These are phyloP conservation scores for Malassezia equina DNA, from an alignment of 1,284 basidiomycete genomes.

Conservation along the genomic window DNA sequence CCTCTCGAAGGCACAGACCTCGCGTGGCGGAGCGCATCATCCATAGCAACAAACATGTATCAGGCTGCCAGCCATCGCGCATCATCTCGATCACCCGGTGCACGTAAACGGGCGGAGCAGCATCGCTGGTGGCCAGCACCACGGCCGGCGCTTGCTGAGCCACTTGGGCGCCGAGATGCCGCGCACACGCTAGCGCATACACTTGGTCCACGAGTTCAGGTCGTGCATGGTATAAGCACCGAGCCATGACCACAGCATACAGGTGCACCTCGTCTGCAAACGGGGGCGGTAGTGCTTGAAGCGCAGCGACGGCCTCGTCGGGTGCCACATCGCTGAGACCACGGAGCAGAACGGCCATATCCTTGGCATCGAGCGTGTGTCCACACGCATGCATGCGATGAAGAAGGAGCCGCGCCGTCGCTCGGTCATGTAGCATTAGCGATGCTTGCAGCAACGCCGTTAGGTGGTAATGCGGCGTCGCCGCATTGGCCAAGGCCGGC, in stretches of 20 bases:
- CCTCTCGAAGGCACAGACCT: slow-evolving; percentile 5
- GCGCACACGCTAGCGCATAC: background rate
- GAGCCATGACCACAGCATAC: slow-evolving; percentile 12
- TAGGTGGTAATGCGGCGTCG: slow-evolving; percentile 1
- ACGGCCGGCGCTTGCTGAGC: background rate
- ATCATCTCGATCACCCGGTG: background rate
- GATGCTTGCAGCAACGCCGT: slow-evolving; percentile 16
- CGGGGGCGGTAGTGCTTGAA: background rate
- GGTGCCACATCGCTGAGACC: slow-evolving; percentile 3
- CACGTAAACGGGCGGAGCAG: background rate
- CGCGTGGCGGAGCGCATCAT: slow-evolving; percentile 4
- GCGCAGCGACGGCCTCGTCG: background rate
- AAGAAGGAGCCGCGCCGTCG: background rate
- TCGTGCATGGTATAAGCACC: background rate
- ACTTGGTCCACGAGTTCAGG: background rate
- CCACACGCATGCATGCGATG: background rate
- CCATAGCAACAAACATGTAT: slow-evolving; percentile 2
- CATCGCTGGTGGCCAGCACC: background rate
- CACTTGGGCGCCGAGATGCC: background rate
- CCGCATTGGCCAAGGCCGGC: background rate
- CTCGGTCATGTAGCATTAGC: slow-evolving; percentile 1
- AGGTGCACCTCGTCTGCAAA: background rate
- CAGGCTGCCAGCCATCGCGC: slow-evolving; percentile 12
- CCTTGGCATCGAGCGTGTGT: slow-evolving; percentile 1
- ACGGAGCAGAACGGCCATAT: slow-evolving; percentile 13